These are phyloP conservation scores for Fusarium agapanthi DNA, from an alignment of 2,329 filamentous ascomycete species.

Conservation along the genomic window DNA sequence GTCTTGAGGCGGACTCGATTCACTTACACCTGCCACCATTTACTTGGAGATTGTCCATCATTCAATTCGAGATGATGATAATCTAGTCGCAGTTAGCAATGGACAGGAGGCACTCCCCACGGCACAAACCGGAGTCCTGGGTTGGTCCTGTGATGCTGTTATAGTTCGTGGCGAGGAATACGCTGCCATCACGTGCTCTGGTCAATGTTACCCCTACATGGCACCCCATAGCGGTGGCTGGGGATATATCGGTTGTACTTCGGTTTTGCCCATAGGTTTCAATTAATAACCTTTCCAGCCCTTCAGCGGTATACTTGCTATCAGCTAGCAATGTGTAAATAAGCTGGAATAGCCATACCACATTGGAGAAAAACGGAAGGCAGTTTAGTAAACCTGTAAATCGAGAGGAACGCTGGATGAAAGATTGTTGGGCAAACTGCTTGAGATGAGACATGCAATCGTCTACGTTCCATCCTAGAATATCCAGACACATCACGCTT, in stretches of 20 bases:
- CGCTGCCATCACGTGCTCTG: conserved; percentile 9
- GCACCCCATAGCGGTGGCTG: conserved; percentile 11
- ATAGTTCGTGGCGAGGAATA: conserved; percentile 25
- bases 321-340: conserved; percentile 3
- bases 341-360: not conserved
- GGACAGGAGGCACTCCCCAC: not conserved
- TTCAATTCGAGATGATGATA: conserved; percentile 5
- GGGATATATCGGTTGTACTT: not conserved
- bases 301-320: conserved; percentile 13
- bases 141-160: conserved; percentile 2
- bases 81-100: conserved; percentile 2
- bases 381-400: not conserved
- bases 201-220: conserved; percentile 25
- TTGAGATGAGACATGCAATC: conserved; percentile 25
- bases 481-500: conserved; percentile 15
- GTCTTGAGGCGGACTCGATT: not conserved
- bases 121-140: not conserved
- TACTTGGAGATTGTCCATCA: not conserved
- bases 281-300: conserved; percentile 1
- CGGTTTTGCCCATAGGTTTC: conserved; percentile 5
- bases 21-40: conserved; percentile 17
- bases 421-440: conserved; percentile 6
- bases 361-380: conserved; percentile 5
- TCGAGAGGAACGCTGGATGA: not conserved
- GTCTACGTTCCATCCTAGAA: conserved; percentile 25